Conservation (phyloP, 202 grass and related monocot genomes). For the Hordeum pubiflorum region DNA sequence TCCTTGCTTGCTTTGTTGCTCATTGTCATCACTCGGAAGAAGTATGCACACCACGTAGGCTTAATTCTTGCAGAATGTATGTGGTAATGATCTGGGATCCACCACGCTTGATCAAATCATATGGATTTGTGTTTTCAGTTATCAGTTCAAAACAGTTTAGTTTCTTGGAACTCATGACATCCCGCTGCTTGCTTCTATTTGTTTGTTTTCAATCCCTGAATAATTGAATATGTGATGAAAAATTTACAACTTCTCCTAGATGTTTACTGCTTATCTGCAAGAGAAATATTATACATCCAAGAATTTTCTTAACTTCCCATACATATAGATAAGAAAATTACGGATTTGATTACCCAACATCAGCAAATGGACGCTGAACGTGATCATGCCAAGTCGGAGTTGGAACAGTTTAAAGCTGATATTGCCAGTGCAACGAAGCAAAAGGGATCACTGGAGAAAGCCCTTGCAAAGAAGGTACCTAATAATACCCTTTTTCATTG, state of each 20-base stretch:
- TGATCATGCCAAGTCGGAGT: conserved; percentile 69
- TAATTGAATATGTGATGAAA: conserved; percentile 11
- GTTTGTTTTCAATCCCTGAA: background rate
- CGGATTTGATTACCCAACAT: conserved; percentile 75
- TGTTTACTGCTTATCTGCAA: conserved; percentile 9
- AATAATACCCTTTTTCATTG: conserved; percentile 1
- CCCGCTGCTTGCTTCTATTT: conserved; percentile 6
- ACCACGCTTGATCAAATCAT: background rate
- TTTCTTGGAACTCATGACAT: background rate
- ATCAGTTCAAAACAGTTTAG: background rate
- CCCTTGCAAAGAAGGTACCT: conserved; percentile 85
- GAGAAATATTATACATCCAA: background rate
- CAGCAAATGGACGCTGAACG: conserved; percentile 94
- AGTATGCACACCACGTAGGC: background rate
- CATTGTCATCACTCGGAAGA: background rate
- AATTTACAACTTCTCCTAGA: background rate
- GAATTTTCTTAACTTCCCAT: conserved; percentile 70
- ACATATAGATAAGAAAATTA: conserved; percentile 98
- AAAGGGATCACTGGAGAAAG: conserved; percentile 58
- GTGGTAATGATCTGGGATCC: conserved; percentile 7
- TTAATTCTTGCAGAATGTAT: conserved; percentile 8
- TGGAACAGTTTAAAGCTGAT: conserved; percentile 75
- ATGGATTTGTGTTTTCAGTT: background rate
- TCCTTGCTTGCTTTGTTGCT: background rate
- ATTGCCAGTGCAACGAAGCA: conserved; percentile 65